Percentiles rank a stretch among this genome's conserved stretches.
These are phyloP conservation scores for Naganishia cerealis DNA, from an alignment of 1,284 basidiomycete genomes.

Conservation along the genomic window DNA sequence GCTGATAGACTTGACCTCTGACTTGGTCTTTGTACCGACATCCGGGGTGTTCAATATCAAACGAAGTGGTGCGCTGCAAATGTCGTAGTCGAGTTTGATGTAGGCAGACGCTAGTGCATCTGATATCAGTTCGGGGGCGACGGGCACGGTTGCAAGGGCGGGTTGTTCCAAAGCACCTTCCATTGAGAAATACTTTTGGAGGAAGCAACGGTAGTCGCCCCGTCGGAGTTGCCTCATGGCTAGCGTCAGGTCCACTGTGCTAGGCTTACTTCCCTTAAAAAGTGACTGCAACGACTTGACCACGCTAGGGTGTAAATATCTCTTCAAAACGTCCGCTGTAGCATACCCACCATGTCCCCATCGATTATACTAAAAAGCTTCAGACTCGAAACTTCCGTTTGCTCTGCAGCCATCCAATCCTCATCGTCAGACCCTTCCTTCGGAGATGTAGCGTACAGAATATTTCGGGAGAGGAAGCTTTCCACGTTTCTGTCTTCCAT, in stretches of 20 bases:
- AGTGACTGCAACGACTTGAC: constrained; percentile 68
- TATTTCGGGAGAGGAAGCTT: constrained; percentile 64
- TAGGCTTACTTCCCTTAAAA: constrained; percentile 52
- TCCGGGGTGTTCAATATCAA: constrained; percentile 55
- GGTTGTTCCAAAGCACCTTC: constrained; percentile 33
- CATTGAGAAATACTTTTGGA: constrained; percentile 37
- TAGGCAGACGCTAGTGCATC: constrained; percentile 40
- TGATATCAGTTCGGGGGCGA: constrained; percentile 6
- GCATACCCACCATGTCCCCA: constrained; percentile 81
- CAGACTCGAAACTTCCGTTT: constrained; percentile 63
- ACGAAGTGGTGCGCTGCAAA: constrained; percentile 56
- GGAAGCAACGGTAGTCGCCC: constrained; percentile 35
- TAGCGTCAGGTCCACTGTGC: constrained; percentile 20
- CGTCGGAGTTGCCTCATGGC: constrained; percentile 23
- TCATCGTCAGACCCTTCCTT: constrained; percentile 1
- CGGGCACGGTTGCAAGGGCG: neutral
- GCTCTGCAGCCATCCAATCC: neutral
- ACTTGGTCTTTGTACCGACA: constrained; percentile 46
- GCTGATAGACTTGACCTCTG: constrained; percentile 67
- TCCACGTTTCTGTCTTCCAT: constrained; percentile 84
- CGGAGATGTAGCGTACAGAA: neutral
- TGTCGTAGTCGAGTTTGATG: constrained; percentile 58
- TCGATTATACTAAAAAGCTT: constrained; percentile 88
- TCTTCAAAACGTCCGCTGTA: constrained; percentile 80
- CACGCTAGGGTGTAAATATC: constrained; percentile 81